phyloP scores from a whole-genome alignment of 306 rosid species.

The Medicago arabica region DNA sequence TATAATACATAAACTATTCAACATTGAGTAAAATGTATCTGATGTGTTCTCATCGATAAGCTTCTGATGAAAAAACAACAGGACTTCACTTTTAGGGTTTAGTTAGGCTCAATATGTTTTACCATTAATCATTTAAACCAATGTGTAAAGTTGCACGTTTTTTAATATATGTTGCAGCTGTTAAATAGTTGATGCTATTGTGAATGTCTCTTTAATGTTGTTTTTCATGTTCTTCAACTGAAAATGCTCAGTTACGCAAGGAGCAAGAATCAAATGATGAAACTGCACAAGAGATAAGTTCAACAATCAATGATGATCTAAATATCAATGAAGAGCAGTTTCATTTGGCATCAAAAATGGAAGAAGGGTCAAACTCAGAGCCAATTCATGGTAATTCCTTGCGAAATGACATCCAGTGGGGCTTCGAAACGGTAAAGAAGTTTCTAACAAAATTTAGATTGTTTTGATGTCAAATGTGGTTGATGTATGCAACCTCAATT shows the following conservation, averaged over 20 bases:
- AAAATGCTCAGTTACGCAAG: conserved; percentile 41
- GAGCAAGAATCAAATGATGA: conserved; percentile 42
- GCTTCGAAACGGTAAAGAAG: conserved; percentile 57
- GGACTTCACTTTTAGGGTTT: background rate
- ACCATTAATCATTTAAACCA: background rate
- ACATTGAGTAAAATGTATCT: background rate
- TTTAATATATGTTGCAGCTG: conserved; percentile 31
- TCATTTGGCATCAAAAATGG: conserved; percentile 24
- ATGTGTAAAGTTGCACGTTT: conserved; percentile 26
- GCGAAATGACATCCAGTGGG: conserved; percentile 60
- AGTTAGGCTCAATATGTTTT: background rate
- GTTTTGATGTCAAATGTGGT: conserved; percentile 35
- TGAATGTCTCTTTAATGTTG: conserved; percentile 27
- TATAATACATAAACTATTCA: background rate
- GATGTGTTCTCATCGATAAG: conserved; percentile 15
- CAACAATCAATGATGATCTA: conserved; percentile 31
- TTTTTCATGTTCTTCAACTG: conserved; percentile 38
- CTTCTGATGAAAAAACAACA: conserved; percentile 1
- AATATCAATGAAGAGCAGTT: conserved; percentile 28
- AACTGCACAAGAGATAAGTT: conserved; percentile 30
- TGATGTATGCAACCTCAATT: background rate
- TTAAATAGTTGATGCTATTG: conserved; percentile 13
- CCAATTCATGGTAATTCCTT: conserved; percentile 38
- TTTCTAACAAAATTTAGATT: conserved; percentile 57
- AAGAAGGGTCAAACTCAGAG: conserved; percentile 35